Evolutionary conservation across 345 rosid genomes (phyloP).

Genomic region (Ceriops decandra): DNA sequence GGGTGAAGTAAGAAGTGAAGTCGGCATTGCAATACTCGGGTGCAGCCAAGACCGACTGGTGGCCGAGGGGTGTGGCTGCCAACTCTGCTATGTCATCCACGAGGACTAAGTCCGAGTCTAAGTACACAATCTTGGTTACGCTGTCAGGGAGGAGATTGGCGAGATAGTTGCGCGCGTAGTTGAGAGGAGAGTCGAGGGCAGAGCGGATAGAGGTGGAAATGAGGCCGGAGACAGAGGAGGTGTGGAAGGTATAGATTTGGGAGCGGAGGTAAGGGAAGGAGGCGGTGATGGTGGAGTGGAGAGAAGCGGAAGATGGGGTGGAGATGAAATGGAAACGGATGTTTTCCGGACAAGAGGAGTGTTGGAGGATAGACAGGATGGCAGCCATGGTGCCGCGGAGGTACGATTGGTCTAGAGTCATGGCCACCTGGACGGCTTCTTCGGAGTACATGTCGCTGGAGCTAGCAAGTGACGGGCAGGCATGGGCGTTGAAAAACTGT

Average conservation of each 20-base stretch:
- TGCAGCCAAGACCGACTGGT: constrained; percentile 30
- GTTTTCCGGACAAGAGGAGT: constrained; percentile 43
- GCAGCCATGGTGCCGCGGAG: constrained; percentile 43
- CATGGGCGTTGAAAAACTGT: constrained; percentile 22
- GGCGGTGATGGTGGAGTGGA: constrained; percentile 25
- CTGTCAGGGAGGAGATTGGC: constrained; percentile 31
- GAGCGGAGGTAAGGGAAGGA: constrained; percentile 42
- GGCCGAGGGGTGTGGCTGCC: constrained; percentile 27
- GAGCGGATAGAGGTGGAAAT: constrained; percentile 41
- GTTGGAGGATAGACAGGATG: constrained; percentile 33
- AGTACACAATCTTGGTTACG: constrained; percentile 27
- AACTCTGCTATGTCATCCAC: constrained; percentile 38
- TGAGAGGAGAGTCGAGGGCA: constrained; percentile 42
- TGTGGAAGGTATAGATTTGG: constrained; percentile 28
- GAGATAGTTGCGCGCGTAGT: constrained; percentile 43
- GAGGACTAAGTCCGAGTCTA: constrained; percentile 39
- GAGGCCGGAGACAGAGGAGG: constrained; percentile 29
- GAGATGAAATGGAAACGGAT: constrained; percentile 36
- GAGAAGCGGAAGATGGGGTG: constrained; percentile 23
- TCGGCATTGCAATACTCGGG: constrained; percentile 44
- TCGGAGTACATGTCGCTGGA: constrained; percentile 9
- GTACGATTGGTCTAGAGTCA: constrained; percentile 32
- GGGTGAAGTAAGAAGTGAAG: constrained; percentile 37
- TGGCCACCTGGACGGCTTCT: constrained; percentile 37
- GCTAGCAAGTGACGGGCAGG: constrained; percentile 16